A percentile compares a stretch with the other conserved stretches of the same genome.
These are phyloP conservation scores for Gaillardinia entomophila DNA, from an alignment of 805 yeast species.

Conservation along the genomic window DNA sequence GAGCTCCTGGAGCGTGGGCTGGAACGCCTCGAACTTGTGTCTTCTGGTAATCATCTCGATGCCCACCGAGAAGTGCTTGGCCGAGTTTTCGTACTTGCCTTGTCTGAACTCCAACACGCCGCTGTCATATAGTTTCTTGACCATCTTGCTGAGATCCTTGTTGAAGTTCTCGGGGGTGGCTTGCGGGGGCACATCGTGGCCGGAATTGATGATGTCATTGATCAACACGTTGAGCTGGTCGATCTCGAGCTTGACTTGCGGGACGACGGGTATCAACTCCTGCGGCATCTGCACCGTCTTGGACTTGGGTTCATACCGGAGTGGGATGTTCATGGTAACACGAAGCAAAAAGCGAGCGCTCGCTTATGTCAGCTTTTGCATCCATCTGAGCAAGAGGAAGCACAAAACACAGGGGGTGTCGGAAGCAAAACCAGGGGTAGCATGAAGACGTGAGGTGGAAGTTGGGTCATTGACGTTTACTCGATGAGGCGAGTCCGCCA, in stretches of 20 bases:
- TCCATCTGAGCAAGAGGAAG: constrained; percentile 3
- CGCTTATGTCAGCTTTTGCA: too few relatives aligned
- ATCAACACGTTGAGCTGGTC: constrained; percentile 35
- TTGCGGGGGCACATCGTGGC: constrained; percentile 46
- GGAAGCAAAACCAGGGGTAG: constrained; percentile 3
- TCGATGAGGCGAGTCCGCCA: too few relatives aligned
- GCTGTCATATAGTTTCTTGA: constrained; percentile 58
- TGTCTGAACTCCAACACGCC: constrained; percentile 55
- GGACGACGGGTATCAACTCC: constrained; percentile 11
- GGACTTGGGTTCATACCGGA: constrained; percentile 22
- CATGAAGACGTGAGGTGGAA: background rate
- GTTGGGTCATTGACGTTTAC: too few relatives aligned
- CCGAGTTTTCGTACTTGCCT: constrained; percentile 52
- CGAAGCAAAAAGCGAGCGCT: background rate
- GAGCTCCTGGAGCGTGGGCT: constrained; percentile 63
- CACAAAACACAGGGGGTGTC: constrained; percentile 1
- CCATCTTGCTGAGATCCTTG: constrained; percentile 50
- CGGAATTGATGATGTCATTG: constrained; percentile 33
- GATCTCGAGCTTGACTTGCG: constrained; percentile 35
- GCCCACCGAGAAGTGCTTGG: constrained; percentile 59
- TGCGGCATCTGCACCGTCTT: constrained; percentile 14
- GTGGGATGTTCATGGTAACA: constrained; percentile 14
- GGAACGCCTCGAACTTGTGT: constrained; percentile 70
- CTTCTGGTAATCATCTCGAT: constrained; percentile 64
- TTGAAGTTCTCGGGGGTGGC: constrained; percentile 54